Evolutionary conservation across 2,329 filamentous ascomycete species (phyloP).

Genomic region (Talaromyces sp.): DNA sequence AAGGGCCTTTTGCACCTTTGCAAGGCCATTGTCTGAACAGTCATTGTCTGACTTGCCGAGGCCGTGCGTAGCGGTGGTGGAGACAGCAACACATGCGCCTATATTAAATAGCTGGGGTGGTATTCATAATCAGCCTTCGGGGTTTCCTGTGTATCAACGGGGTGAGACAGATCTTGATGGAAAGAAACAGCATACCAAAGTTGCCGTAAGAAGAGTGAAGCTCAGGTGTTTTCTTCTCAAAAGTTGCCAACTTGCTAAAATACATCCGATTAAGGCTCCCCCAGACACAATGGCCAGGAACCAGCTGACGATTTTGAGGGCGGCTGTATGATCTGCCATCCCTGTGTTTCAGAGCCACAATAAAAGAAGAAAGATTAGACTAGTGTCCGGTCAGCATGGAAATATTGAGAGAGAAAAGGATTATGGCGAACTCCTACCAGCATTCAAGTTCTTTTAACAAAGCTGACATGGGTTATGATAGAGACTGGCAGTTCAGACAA

Average conservation of each 20-base stretch:
- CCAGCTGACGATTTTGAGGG: conserved; percentile 1
- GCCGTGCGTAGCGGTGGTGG: neutral
- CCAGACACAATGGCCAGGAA: neutral
- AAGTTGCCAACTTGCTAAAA: neutral
- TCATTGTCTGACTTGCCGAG: neutral
- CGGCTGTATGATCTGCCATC: neutral
- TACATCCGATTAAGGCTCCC: neutral
- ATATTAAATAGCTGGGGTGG: neutral
- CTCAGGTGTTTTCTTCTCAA: neutral
- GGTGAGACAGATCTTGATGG: neutral
- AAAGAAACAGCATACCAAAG: neutral
- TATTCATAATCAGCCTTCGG: neutral
- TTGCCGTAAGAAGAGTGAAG: neutral
- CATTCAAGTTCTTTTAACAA: no score
- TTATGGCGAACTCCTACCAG: no score
- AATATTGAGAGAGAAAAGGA: neutral
- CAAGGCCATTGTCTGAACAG: neutral
- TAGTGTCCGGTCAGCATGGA: neutral
- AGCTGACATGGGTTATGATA: no score
- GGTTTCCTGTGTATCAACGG: neutral
- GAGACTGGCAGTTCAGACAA: no score
- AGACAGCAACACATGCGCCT: neutral
- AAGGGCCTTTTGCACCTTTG: neutral
- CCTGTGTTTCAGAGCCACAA: neutral
- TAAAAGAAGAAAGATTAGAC: neutral